Conservation (phyloP, 2,329 filamentous ascomycete genomes). For the Fusarium austroafricanum region DNA sequence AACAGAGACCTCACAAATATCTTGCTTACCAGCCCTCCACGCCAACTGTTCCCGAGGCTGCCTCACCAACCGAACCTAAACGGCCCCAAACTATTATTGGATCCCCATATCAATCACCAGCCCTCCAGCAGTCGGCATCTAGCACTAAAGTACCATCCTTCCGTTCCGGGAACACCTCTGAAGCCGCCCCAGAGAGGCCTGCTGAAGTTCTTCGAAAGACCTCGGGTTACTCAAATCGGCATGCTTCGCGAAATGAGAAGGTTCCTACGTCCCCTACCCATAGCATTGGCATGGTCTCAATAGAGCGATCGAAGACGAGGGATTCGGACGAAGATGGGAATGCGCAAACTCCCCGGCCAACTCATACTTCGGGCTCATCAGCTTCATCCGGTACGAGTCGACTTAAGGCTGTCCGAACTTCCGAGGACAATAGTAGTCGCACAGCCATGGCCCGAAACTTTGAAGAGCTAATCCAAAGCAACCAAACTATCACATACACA, state of each 20-base stretch:
- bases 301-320: conserved; percentile 52
- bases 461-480: conserved; percentile 83
- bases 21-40: conserved; percentile 43
- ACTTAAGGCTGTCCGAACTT: conserved; percentile 65
- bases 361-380: conserved; percentile 64
- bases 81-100: conserved; percentile 35
- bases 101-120: conserved; percentile 27
- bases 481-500: conserved; percentile 85
- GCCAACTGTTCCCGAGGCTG: conserved; percentile 41
- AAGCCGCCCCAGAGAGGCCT: conserved; percentile 46
- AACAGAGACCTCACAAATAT: conserved; percentile 38
- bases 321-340: conserved; percentile 52
- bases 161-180: conserved; percentile 47
- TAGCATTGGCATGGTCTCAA: conserved; percentile 54
- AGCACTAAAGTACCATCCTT: conserved; percentile 53
- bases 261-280: conserved; percentile 44
- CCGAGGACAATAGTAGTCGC: conserved; percentile 66
- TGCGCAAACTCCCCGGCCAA: conserved; percentile 50
- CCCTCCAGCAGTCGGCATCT: conserved; percentile 40
- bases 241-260: conserved; percentile 38
- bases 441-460: conserved; percentile 74
- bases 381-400: conserved; percentile 63
- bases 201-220: conserved; percentile 51
- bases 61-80: conserved; percentile 32
- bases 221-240: conserved; percentile 40